Conservation (phyloP, 306 rosid species). For the Luffa acutangula region DNA sequence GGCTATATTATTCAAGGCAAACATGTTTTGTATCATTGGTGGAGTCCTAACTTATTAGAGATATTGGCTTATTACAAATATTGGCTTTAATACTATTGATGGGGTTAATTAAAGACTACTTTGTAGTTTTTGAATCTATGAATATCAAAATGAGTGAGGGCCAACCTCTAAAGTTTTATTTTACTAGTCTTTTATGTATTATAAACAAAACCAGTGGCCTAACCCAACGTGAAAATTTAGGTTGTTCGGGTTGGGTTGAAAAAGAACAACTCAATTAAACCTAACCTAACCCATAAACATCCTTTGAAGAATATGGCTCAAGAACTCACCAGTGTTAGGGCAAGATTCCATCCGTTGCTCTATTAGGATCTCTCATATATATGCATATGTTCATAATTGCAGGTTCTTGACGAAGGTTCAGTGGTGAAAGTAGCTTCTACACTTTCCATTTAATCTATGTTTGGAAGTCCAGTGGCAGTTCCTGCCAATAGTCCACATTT, state of each 20-base stretch:
- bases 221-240: background rate
- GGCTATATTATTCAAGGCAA: background rate
- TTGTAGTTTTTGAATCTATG: background rate
- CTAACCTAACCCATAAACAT: background rate
- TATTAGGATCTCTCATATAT: background rate
- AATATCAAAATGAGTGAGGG: background rate
- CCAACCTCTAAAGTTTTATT: background rate
- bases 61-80: background rate
- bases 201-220: background rate
- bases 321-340: background rate
- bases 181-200: background rate
- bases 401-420: slow-evolving; percentile 20
- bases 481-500: slow-evolving; percentile 82
- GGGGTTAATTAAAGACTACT: background rate
- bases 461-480: slow-evolving; percentile 49
- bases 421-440: slow-evolving; percentile 15
- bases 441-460: slow-evolving; percentile 57
- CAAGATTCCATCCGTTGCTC: background rate
- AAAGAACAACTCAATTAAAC: background rate
- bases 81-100: background rate
- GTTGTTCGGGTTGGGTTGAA: background rate
- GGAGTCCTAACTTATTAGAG: background rate
- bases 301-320: background rate
- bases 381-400: slow-evolving; percentile 18
- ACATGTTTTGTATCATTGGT: background rate